Base-by-base conservation (phyloP, 2,329 filamentous ascomycete genomes). In the Paraphaeosphaeria minitans region DNA sequence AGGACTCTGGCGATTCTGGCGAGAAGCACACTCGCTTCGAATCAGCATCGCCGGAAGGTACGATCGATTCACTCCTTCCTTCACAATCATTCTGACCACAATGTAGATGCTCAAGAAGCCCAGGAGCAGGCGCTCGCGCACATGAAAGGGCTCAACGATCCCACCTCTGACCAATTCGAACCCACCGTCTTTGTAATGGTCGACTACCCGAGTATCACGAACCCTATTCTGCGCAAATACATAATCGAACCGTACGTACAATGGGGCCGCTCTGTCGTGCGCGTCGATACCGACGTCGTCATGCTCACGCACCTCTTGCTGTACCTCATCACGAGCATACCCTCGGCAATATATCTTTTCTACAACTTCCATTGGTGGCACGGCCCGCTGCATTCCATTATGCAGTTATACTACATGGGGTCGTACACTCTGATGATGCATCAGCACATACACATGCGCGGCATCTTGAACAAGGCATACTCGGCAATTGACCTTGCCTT, bases 401-500 rank as follows among this genome's bases (percentile, higher is more conserved):
- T 92, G 81, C 86, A 90, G 67, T 77, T 84, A 35, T 90, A 83
- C 72, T 93, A 88, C 69, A 85, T 87, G 53, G 90, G 90, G 8
- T 81, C 87, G 1, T 94, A 92, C 77, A 94, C 90, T 0, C 81
- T 94, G 39, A 87, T 94, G 85, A 90, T 91, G 83, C 91, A 94
- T 69, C 90, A 94, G 70, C 91, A 94, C 73, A 93, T 94, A 66
- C 91, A 94, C 73, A 87, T 87, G 80, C 83, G 87, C 47, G 91
- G 91, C 16, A 81, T 93, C 3, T 77, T 93, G 37, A 77, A 80
- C 24, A 85, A 84, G 66, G 73, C 78, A 8, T 85, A 83, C 55
- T 77, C 78, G 35, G 68, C 83, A 31, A 75, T 93, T 58, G 91
- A 94, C 69, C 71, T 76, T 6, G 53, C 82, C 1, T 93, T 93